Conservation (phyloP, 23 red algal genomes). For the Gracilaria gracilis region DNA sequence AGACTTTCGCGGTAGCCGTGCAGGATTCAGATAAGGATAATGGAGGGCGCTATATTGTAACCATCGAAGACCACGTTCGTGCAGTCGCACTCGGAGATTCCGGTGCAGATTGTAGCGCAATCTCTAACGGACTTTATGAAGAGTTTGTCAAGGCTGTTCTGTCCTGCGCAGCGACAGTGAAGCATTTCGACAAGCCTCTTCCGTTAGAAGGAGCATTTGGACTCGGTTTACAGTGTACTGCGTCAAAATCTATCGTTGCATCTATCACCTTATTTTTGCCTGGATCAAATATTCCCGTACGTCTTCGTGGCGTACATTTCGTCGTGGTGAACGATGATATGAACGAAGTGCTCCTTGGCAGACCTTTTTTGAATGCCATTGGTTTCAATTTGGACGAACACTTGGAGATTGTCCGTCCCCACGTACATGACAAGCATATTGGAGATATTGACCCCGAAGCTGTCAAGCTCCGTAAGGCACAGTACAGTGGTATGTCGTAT, state of each 20-base stretch:
- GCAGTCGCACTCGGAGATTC: no score
- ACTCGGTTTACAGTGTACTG: background rate
- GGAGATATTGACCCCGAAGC: background rate
- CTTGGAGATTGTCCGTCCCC: background rate
- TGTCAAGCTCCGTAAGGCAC: background rate
- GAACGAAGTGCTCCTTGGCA: constrained; percentile 3
- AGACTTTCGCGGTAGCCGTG: background rate
- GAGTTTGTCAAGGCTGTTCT: background rate
- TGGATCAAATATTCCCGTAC: constrained; percentile 21
- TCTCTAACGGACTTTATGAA: background rate
- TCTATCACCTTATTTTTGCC: constrained; percentile 30
- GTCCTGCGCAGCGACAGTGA: background rate
- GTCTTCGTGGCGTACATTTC: constrained; percentile 18
- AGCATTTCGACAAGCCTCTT: no score
- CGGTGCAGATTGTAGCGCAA: no score
- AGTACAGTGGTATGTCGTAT: background rate
- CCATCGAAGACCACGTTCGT: no score
- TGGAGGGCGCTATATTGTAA: no score
- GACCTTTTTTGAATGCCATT: constrained; percentile 11
- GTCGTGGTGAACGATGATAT: constrained; percentile 2
- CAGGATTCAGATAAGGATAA: no score
- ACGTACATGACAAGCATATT: background rate
- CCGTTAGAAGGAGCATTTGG: background rate
- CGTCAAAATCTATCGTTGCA: background rate
- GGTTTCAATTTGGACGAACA: constrained; percentile 38